Percentiles rank a stretch among this genome's conserved stretches.
Conservation (phyloP, 805 yeast species). For the Cyberlindnera samutprakarnensis region DNA sequence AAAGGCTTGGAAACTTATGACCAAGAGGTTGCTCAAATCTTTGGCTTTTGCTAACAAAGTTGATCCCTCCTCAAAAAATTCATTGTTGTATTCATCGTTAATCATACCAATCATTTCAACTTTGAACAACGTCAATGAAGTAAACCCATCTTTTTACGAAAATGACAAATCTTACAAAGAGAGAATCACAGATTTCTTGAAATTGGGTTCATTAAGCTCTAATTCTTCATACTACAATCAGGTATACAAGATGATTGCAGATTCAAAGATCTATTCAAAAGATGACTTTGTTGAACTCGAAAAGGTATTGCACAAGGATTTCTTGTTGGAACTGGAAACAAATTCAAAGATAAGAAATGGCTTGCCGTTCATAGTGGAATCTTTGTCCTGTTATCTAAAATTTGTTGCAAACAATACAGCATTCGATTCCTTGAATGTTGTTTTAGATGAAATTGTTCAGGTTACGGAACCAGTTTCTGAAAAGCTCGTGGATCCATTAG, state of each 20-base stretch:
- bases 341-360: slow-evolving; percentile 26
- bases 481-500: slow-evolving; percentile 16
- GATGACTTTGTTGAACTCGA: slow-evolving; percentile 20
- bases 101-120: slow-evolving; percentile 43
- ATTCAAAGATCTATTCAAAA: slow-evolving; percentile 6
- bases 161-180: slow-evolving; percentile 40
- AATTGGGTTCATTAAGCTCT: slow-evolving; percentile 48
- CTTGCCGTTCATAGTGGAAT: slow-evolving; percentile 23
- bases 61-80: slow-evolving; percentile 24
- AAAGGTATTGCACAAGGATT: slow-evolving; percentile 23
- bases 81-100: slow-evolving; percentile 36
- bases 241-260: slow-evolving; percentile 17
- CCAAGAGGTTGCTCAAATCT: slow-evolving; percentile 27
- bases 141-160: slow-evolving; percentile 47
- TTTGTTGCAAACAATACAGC: slow-evolving; percentile 9
- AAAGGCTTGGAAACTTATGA: slow-evolving; percentile 24
- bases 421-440: slow-evolving; percentile 1
- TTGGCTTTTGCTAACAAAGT: slow-evolving; percentile 23
- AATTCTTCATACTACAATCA: slow-evolving; percentile 39
- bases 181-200: slow-evolving; percentile 38
- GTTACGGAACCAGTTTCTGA: slow-evolving; percentile 11
- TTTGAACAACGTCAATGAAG: slow-evolving; percentile 34
- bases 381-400: slow-evolving; percentile 23
- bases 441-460: slow-evolving; percentile 14
- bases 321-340: slow-evolving; percentile 21